Percentiles rank a stretch among this genome's conserved stretches.
Conservation (phyloP, 495 filamentous ascomycete species). For the Podospora anserina region DNA sequence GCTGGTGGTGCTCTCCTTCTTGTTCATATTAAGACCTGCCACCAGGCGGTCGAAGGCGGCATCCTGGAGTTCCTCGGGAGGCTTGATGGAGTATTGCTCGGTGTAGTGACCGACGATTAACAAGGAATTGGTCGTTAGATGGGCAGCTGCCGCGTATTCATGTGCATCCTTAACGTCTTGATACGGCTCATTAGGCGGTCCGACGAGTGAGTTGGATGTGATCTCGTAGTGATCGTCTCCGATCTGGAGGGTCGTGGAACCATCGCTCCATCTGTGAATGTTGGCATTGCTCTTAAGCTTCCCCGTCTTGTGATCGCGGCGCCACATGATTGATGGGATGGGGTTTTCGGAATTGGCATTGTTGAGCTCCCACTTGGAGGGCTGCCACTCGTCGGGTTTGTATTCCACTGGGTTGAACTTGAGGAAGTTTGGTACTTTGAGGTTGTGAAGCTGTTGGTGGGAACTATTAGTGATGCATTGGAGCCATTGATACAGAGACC, state of each 20-base stretch:
- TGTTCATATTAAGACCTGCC: conserved; percentile 62
- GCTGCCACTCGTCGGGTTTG: conserved; percentile 64
- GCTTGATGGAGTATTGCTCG: conserved; percentile 67
- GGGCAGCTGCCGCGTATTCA: conserved; percentile 75
- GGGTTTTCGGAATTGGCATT: conserved; percentile 41
- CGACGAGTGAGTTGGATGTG: conserved; percentile 69
- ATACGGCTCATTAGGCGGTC: conserved; percentile 57
- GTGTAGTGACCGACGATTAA: conserved; percentile 77
- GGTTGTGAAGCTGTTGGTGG: conserved; percentile 62
- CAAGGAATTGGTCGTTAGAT: conserved; percentile 64
- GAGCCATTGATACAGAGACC: neutral
- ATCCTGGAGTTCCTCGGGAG: conserved; percentile 67
- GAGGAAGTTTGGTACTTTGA: conserved; percentile 77
- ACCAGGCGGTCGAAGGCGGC: conserved; percentile 74
- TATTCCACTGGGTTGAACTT: conserved; percentile 71
- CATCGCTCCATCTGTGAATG: conserved; percentile 79
- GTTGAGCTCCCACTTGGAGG: conserved; percentile 45
- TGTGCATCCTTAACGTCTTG: conserved; percentile 70
- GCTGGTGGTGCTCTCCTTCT: conserved; percentile 44
- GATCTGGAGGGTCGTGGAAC: conserved; percentile 70
- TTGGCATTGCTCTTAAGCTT: conserved; percentile 72
- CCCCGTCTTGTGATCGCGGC: conserved; percentile 40
- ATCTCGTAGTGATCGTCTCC: conserved; percentile 79
- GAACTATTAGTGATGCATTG: neutral
- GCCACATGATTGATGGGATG: conserved; percentile 40